Evolutionary conservation across 257 asterid genomes (phyloP), one percentile per base, ranked within the genome.

Genomic region (Solanum commersonii): DNA sequence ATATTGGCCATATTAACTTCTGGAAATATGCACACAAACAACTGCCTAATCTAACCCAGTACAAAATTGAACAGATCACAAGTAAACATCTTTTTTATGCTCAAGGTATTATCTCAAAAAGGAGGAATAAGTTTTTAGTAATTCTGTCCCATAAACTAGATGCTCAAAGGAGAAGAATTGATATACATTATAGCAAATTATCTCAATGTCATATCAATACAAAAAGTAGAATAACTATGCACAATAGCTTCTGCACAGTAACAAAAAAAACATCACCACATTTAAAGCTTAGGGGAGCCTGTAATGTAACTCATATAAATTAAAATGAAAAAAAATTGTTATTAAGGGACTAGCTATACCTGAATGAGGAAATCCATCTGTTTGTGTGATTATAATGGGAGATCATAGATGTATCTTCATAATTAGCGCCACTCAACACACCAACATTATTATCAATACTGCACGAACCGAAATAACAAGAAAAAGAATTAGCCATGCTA

Each of bases 311-410:
- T 79, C 67, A 44, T 44, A 44, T 25, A 44, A 46, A 25, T n/a
- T 5, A 79, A 44, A 79, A 79, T 25, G 67, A 16, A 15, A 16
- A 79, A 25, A 37, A 27, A 15, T 16, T 29, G 85, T 8, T 27
- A 79, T 44, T 27, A 44, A 79, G 27, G 85, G 10, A 46, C 40
- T 15, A 27, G 85, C 59, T 63, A 34, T 92, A 95, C 98, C 98
- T 93, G 95, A 96, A 96, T 86, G 94, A 33, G 88, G 98, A 94
- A 88, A 96, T 84, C 96, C 97, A 94, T 88, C 94, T 91, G 90
- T 95, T 93, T 86, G 98, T 95, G 88, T 91, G 93, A 90, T 95
- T 94, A 90, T 89, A 3, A 89, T 96, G 99, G 88, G 71, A 81
- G 44, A 95, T 87, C 98, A 94, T 93, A 44, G 92, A 91, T 87